phyloP scores from a whole-genome alignment of 768 basidiomycete genomes.

The Xanthoconium stramineum region DNA sequence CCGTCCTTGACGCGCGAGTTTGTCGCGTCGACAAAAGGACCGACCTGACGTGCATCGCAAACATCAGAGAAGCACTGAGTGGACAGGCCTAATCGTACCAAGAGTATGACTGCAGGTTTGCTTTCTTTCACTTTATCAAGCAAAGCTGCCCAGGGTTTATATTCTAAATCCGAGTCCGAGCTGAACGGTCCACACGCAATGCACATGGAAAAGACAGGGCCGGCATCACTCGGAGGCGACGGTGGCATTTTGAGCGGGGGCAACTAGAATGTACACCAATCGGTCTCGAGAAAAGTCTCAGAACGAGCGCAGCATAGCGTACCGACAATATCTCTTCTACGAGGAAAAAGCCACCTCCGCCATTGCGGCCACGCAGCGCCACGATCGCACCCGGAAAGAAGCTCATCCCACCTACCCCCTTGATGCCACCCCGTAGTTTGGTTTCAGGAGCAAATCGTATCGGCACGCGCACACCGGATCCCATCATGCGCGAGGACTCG shows the following conservation, averaged over 20 bases:
- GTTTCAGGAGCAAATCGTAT: slow-evolving; percentile 67
- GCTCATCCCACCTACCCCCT: slow-evolving; percentile 63
- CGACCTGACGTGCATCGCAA: slow-evolving; percentile 51
- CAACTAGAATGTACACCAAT: slow-evolving; percentile 41
- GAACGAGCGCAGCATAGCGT: slow-evolving; percentile 25
- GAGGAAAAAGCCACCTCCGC: slow-evolving; percentile 83
- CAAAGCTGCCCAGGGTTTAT: slow-evolving; percentile 65
- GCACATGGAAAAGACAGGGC: slow-evolving; percentile 56
- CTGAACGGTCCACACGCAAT: slow-evolving; percentile 89
- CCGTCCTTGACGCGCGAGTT: slow-evolving; percentile 77
- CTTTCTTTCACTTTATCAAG: slow-evolving; percentile 55
- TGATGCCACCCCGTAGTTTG: slow-evolving; percentile 60
- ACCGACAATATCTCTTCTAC: slow-evolving; percentile 83
- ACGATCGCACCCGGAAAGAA: slow-evolving; percentile 89
- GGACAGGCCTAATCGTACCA: slow-evolving; percentile 46
- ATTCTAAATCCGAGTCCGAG: slow-evolving; percentile 69
- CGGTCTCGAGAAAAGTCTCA: not conserved
- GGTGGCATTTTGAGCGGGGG: slow-evolving; percentile 55
- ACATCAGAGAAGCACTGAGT: not conserved
- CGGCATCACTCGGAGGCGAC: slow-evolving; percentile 31
- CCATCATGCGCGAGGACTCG: slow-evolving; percentile 78
- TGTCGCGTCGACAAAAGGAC: slow-evolving; percentile 82
- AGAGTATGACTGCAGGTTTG: slow-evolving; percentile 73
- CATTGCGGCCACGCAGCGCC: slow-evolving; percentile 85
- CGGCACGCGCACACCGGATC: slow-evolving; percentile 62